Conservation (phyloP, 345 rosid species). For the Sonneratia caseolaris region DNA sequence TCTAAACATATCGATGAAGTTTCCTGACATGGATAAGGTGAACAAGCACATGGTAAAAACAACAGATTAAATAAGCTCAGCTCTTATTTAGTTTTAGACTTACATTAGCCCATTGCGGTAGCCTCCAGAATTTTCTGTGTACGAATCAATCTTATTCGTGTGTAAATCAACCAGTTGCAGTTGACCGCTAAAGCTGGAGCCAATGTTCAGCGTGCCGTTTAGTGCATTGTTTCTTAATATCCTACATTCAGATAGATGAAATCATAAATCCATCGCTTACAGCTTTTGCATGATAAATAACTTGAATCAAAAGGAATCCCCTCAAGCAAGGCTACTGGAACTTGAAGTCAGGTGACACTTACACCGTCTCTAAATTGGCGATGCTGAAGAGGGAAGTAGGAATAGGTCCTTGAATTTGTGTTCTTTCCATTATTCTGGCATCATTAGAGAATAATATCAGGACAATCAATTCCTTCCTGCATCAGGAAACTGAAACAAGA, state of each 20-base stretch:
- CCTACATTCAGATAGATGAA: constrained; percentile 23
- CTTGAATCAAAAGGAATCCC: background rate
- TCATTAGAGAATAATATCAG: background rate
- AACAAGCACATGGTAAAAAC: background rate
- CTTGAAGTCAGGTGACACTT: constrained; percentile 19
- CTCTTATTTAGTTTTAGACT: constrained; percentile 10
- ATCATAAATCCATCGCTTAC: background rate
- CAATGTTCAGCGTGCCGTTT: constrained; percentile 43
- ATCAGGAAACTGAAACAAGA: background rate
- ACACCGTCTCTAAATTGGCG: constrained; percentile 57
- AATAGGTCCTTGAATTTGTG: constrained; percentile 38
- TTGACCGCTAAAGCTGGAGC: constrained; percentile 27
- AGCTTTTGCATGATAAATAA: background rate
- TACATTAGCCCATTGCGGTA: constrained; percentile 34
- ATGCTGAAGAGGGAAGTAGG: constrained; percentile 51
- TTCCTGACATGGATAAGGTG: background rate
- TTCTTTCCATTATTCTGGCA: constrained; percentile 55
- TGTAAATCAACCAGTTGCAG: constrained; percentile 50
- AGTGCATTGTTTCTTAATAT: constrained; percentile 38
- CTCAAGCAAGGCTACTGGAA: background rate
- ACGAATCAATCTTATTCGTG: constrained; percentile 30
- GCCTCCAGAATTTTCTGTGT: constrained; percentile 7
- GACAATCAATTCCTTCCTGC: background rate
- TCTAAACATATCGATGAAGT: background rate
- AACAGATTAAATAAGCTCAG: background rate